A percentile compares a stretch with the other conserved stretches of the same genome.
These are phyloP conservation scores for Backusella mclennaniae DNA, from an alignment of 192 early-diverging fungal genomes.

Conservation along the genomic window DNA sequence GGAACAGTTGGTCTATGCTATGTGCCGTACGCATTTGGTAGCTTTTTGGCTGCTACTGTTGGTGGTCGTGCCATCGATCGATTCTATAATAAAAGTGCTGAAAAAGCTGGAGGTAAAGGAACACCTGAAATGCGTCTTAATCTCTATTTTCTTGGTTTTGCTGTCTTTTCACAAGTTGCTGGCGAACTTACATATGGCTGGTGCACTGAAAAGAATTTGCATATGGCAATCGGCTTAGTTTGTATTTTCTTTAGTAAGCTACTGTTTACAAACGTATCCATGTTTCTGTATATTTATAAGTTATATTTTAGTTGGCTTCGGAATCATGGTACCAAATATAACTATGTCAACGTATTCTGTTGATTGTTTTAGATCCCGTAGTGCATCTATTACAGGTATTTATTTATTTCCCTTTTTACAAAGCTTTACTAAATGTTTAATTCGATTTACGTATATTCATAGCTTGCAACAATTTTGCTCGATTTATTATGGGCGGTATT, in stretches of 20 bases:
- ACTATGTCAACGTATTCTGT: conserved; percentile 34
- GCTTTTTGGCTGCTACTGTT: conserved; percentile 16
- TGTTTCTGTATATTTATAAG: neutral
- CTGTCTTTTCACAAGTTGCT: conserved; percentile 12
- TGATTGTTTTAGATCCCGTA: conserved; percentile 25
- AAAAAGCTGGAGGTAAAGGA: conserved; percentile 8
- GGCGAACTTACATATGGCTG: conserved; percentile 32
- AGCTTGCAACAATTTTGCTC: conserved; percentile 36
- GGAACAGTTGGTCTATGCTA: conserved; percentile 37
- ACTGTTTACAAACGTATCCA: neutral
- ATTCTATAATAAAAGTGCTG: conserved; percentile 23
- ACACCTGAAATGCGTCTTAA: conserved; percentile 33
- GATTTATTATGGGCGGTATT: conserved; percentile 30
- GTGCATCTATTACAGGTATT: conserved; percentile 36
- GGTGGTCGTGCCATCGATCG: conserved; percentile 23
- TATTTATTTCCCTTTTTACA: neutral
- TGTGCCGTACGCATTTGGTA: conserved; percentile 27
- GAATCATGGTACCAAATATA: conserved; percentile 31
- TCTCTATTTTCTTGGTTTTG: conserved; percentile 9
- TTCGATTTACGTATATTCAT: neutral
- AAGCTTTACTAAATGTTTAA: neutral
- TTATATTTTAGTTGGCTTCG: conserved; percentile 27
- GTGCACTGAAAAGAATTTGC: conserved; percentile 28
- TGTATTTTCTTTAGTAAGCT: conserved; percentile 33
- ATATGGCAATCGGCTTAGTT: conserved; percentile 29